Percentiles rank a stretch among this genome's conserved stretches.
Evolutionary conservation across 2,329 filamentous ascomycete genomes (phyloP).

Genomic region (Sporothrix brasiliensis): DNA sequence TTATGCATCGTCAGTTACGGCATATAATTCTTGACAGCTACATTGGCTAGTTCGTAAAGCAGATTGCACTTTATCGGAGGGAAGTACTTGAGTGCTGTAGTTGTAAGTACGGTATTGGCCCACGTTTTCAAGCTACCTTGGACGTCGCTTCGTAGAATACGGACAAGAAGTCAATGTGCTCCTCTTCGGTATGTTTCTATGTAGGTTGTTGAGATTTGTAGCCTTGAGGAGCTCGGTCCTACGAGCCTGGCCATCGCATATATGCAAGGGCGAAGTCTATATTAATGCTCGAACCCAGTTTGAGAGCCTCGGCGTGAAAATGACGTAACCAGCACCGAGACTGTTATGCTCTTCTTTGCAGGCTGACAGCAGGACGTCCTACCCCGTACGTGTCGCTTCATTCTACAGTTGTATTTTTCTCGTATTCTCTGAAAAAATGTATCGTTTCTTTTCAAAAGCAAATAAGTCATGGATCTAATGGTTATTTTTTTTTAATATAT

Average conservation of each 20-base stretch:
- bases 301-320: not conserved
- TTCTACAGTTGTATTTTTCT: not conserved
- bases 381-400: too few species aligned
- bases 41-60: not conserved
- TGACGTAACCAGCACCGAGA: conserved; percentile 16
- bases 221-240: not conserved
- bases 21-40: not conserved
- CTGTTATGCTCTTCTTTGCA: not conserved
- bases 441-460: not conserved
- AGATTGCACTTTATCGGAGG: not conserved
- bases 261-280: not conserved
- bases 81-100: not conserved
- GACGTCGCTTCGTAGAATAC: not conserved
- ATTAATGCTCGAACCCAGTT: not conserved
- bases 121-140: not conserved
- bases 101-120: conserved; percentile 8
- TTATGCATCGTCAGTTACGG: not conserved
- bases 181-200: not conserved
- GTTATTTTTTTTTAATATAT: not conserved
- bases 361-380: not conserved
- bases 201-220: not conserved
- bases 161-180: not conserved
- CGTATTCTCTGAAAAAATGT: not conserved
- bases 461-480: not conserved
- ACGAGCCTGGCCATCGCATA: not conserved